Conservation (phyloP, 1,139 yeast species). For the Taphrina confusa region DNA sequence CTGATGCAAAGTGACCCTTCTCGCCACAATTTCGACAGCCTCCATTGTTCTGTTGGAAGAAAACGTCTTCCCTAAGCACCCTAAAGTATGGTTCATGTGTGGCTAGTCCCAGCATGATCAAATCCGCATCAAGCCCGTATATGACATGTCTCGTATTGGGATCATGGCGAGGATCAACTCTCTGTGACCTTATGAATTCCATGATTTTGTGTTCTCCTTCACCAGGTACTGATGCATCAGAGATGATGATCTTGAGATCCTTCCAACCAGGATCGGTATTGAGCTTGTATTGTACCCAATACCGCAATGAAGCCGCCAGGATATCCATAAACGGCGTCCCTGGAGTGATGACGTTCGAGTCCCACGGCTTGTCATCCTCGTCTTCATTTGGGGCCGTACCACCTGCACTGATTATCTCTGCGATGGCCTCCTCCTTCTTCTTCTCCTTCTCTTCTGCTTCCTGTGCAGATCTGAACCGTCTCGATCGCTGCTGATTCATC, state of each 20-base stretch:
- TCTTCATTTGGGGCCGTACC: constrained; percentile 50
- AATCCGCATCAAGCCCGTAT: constrained; percentile 96
- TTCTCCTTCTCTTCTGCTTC: constrained; percentile 67
- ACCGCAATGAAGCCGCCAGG: constrained; percentile 77
- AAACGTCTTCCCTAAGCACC: constrained; percentile 92
- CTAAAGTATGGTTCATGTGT: constrained; percentile 97
- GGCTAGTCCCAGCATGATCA: constrained; percentile 93
- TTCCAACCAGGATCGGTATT: constrained; percentile 93
- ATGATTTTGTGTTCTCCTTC: constrained; percentile 78
- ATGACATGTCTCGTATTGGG: constrained; percentile 92
- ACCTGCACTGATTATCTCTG: constrained; percentile 53
- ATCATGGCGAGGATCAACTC: constrained; percentile 71
- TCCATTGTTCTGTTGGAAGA: constrained; percentile 64
- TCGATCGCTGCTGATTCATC: constrained; percentile 97
- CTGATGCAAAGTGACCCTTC: constrained; percentile 41
- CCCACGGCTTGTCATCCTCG: constrained; percentile 62
- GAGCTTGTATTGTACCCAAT: constrained; percentile 87
- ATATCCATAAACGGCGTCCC: constrained; percentile 98
- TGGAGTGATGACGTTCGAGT: constrained; percentile 93
- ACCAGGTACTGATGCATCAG: constrained; percentile 99
- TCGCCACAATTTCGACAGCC: constrained; percentile 42
- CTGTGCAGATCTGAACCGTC: constrained; percentile 92
- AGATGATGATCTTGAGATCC: constrained; percentile 68
- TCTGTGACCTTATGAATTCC: constrained; percentile 85
- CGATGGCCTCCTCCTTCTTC: constrained; percentile 50